Conservation (phyloP, 1,284 basidiomycete genomes). For the Acaromyces ingoldii region DNA sequence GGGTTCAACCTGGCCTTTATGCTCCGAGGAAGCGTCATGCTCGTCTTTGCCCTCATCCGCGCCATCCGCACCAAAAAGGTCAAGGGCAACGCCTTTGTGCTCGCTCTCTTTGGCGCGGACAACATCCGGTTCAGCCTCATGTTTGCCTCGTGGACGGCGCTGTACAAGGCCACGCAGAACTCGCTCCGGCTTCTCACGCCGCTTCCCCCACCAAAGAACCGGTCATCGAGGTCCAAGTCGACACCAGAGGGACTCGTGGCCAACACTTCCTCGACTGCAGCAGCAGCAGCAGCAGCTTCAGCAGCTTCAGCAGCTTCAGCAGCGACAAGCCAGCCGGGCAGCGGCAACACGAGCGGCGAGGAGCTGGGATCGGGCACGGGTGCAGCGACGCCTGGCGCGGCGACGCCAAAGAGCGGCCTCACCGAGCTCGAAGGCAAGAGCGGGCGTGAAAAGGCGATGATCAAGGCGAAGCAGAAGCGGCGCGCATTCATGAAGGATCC, state of each 20-base stretch:
- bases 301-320: not conserved
- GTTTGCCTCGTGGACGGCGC: constrained; percentile 42
- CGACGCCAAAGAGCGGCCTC: constrained; percentile 32
- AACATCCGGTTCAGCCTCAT: constrained; percentile 44
- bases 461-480: constrained; percentile 32
- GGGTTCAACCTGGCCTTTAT: constrained; percentile 44
- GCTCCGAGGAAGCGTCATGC: constrained; percentile 32
- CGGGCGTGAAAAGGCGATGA: constrained; percentile 24
- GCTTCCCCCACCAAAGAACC: constrained; percentile 3
- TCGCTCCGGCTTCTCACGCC: constrained; percentile 43
- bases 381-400: constrained; percentile 13
- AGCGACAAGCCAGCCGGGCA: not conserved
- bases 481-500: constrained; percentile 38
- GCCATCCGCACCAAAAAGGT: constrained; percentile 31
- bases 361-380: not conserved
- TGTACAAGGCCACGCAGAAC: constrained; percentile 49
- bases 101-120: constrained; percentile 29
- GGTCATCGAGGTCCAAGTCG: not conserved
- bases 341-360: constrained; percentile 1
- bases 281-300: too few species aligned
- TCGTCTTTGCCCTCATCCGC: constrained; percentile 42
- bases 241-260: not conserved
- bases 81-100: constrained; percentile 17
- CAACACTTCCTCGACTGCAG: too few species aligned
- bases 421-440: constrained; percentile 29